Base-by-base conservation (phyloP, 2,329 filamentous ascomycete species). In the Diatrype stigma region DNA sequence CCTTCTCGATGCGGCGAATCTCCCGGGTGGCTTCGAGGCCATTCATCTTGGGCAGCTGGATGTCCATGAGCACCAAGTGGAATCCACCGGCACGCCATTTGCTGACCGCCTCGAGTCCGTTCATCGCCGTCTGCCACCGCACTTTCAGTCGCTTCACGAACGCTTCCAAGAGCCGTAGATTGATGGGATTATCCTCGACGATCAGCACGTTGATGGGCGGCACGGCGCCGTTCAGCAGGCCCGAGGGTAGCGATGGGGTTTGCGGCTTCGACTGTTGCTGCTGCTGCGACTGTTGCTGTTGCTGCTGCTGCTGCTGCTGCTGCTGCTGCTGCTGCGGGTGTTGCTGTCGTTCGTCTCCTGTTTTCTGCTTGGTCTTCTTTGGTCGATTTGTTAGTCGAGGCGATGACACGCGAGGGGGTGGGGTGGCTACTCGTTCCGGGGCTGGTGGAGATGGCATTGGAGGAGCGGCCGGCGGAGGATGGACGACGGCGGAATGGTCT, bases 171-270 rank as follows among this genome's bases (percentile, higher is more conserved):
- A 99, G 84, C 63, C 90, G 89, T 59, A 97, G 76, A 66, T 97
- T 99, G 78, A 99, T 97, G 56, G 94, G 91, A 69, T 99, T 99
- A 73, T 99, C 94, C 73, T 99, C 94, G 14, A 99, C 94, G 54
- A 99, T 96, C 42, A 99, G 78, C 7, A 97, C 92, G 61, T 96
- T 97, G 73, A 99, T 97, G 1, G 94, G 93, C 7, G 94, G 94
- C 1, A 97, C 90, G 1, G 85, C 85, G 49, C 86, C 87, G 59
- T 93, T 90, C 26, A 96, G 79, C 61, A 89, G 78, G 28, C 82
- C 85, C 3, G 85, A 76, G 23, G 80, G 79, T 53, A 87, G 64
- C 12, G 66, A 69, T 1, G 75, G 67, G 12, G 40, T 42, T 23
- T 26, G 40, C 40, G 47, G 71, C 67, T n/a, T 68, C 63, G 46